Base-by-base conservation (phyloP, 768 basidiomycete species). In the Agaricus sinodeliciosus region DNA sequence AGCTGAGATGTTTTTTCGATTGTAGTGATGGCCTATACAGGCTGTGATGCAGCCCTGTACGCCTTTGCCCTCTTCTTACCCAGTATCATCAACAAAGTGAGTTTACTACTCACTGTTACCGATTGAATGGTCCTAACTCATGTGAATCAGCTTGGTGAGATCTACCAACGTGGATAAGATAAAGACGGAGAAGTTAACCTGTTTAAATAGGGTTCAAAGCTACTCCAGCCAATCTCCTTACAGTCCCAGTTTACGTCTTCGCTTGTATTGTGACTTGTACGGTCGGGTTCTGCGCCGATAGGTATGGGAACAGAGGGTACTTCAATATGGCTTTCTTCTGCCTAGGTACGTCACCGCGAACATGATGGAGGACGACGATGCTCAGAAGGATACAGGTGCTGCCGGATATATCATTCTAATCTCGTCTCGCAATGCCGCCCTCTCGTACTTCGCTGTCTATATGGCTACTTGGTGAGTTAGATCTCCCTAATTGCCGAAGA, bases 61-160 rank as follows among this genome's bases (percentile, higher is more conserved):
- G 85, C 87, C 0, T 88, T 90, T 65, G 75, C 86, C 18, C 67
- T 90, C 42, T 91, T 91, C 73, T 68, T 88, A 49, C 88, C 88
- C 0, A 85, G 80, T 40, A 89, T 90, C 62, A 90, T 89, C 64
- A 82, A 77, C 55, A 70, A 84, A 68, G 82, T 84, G 57, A 39
- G 55, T 36, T 76, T 65, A 31, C 3, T 43, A 3, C 15, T n/a
- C 37, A 39, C 37, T 31, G 7, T 2, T n/a, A 27, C 25, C 25
- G 25, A 16, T 31, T 11, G 3, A 8, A 31, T 11, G 11, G 11
- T 3, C 31, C 31, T 31, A 11, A 31, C 31, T 31, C 31, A 4
- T 31, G 7, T 11, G 11, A 31, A 31, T 9, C 31, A 53, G 51
- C 52, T 54, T 16, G 52, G 52, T 54, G 25, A 37, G 48, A n/a